These are phyloP conservation scores for Ambrosia artemisiifolia DNA, from an alignment of 129 eudicot species.

Conservation along the genomic window DNA sequence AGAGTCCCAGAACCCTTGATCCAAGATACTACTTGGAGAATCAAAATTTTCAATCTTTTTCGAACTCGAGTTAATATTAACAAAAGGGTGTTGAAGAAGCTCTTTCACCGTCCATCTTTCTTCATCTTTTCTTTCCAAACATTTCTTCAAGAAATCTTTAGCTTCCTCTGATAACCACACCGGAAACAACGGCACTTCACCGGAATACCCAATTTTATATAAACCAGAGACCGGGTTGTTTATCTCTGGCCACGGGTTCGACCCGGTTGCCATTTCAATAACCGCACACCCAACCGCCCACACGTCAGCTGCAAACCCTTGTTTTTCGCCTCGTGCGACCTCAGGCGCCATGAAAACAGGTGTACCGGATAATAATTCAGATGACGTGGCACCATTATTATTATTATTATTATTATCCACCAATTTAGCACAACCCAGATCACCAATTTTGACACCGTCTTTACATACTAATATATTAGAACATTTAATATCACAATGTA, in stretches of 20 bases:
- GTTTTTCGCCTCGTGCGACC: constrained; percentile 81
- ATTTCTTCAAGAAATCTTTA: constrained; percentile 51
- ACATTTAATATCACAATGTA: constrained; percentile 81
- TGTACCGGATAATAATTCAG: constrained; percentile 58
- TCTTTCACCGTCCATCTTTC: constrained; percentile 58
- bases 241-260: constrained; percentile 66
- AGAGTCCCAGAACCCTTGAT: constrained; percentile 63
- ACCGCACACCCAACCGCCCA: constrained; percentile 87
- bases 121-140: constrained; percentile 43
- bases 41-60: constrained; percentile 24
- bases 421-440: constrained; percentile 65
- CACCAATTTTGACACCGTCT: constrained; percentile 58
- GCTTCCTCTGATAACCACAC: constrained; percentile 43
- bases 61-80: constrained; percentile 12
- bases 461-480: constrained; percentile 46
- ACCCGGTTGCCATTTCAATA: constrained; percentile 76
- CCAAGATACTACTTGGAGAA: constrained; percentile 65
- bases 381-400: constrained; percentile 10
- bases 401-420: background rate
- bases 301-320: constrained; percentile 61
- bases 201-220: constrained; percentile 57
- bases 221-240: constrained; percentile 58
- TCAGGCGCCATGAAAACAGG: constrained; percentile 91
- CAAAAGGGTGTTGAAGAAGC: constrained; percentile 61
- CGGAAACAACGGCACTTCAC: constrained; percentile 58